These are phyloP conservation scores for Aspergillus hiratsukae DNA, from an alignment of 2,329 filamentous ascomycete species.

Conservation along the genomic window DNA sequence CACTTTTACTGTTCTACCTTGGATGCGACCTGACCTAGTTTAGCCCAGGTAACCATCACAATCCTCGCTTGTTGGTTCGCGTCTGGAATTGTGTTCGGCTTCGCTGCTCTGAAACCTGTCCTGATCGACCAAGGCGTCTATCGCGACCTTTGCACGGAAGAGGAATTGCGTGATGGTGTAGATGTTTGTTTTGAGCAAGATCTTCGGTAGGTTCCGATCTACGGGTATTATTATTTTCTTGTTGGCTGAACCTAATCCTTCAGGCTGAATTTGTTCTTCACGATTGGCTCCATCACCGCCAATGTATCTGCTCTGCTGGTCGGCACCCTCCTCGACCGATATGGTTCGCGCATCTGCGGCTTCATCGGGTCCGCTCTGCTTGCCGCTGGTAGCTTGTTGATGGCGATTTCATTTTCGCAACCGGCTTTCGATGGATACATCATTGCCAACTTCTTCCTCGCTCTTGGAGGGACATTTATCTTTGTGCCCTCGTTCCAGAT, in stretches of 20 bases:
- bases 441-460: constrained; percentile 69
- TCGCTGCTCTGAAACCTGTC: constrained; percentile 77
- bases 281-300: constrained; percentile 77
- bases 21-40: not conserved
- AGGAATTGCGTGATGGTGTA: constrained; percentile 45
- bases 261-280: constrained; percentile 84
- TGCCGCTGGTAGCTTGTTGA: constrained; percentile 61
- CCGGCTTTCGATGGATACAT: constrained; percentile 67
- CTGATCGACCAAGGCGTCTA: constrained; percentile 72
- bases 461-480: constrained; percentile 72
- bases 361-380: constrained; percentile 65
- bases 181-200: constrained; percentile 55
- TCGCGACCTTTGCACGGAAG: constrained; percentile 55
- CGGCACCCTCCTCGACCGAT: constrained; percentile 77
- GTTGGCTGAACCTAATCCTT: constrained; percentile 3
- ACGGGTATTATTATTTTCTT: not conserved
- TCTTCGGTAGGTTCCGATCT: constrained; percentile 35
- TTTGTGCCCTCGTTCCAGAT: constrained; percentile 81
- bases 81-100: constrained; percentile 77
- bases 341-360: constrained; percentile 73
- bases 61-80: constrained; percentile 67
- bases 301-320: constrained; percentile 82
- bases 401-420: constrained; percentile 62
- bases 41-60: constrained; percentile 57
- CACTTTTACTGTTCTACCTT: not conserved